Conservation (phyloP, 306 rosid species). For the Dalbergia cultrata region DNA sequence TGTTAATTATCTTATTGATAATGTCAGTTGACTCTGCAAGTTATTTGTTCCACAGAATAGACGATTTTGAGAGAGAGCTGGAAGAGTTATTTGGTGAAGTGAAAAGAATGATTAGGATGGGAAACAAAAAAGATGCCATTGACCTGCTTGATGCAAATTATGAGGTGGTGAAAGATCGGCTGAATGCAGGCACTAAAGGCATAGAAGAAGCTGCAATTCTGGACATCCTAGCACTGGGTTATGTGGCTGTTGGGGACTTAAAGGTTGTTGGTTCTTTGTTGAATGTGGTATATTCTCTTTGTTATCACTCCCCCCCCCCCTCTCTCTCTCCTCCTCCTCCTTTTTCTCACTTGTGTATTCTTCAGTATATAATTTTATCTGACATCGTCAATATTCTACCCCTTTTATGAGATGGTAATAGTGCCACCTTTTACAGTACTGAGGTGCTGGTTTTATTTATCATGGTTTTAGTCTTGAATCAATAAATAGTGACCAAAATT, state of each 20-base stretch:
- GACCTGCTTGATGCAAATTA: conserved; percentile 83
- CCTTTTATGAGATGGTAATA: conserved; percentile 16
- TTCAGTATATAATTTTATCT: too few species aligned
- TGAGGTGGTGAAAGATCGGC: conserved; percentile 77
- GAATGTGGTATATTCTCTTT: conserved; percentile 59
- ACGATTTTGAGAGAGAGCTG: conserved; percentile 68
- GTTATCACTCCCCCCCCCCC: neutral
- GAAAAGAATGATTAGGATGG: conserved; percentile 73
- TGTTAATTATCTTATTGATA: conserved; percentile 39
- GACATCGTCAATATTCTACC: conserved; percentile 17
- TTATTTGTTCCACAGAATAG: conserved; percentile 38
- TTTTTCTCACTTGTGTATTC: too few species aligned
- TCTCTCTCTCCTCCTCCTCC: too few species aligned
- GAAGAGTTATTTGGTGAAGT: conserved; percentile 83
- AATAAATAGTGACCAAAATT: conserved; percentile 15
- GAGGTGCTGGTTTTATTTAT: conserved; percentile 16
- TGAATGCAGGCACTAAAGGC: conserved; percentile 71
- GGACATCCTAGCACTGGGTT: conserved; percentile 82
- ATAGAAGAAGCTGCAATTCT: conserved; percentile 85
- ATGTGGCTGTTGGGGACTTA: conserved; percentile 79
- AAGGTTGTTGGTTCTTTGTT: conserved; percentile 64
- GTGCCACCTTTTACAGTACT: conserved; percentile 13
- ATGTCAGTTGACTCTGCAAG: conserved; percentile 45
- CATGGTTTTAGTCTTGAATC: conserved; percentile 32
- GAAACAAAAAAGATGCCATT: conserved; percentile 65